Base-by-base conservation (phyloP, 768 basidiomycete species). In the Hemileccinum impolitum region DNA sequence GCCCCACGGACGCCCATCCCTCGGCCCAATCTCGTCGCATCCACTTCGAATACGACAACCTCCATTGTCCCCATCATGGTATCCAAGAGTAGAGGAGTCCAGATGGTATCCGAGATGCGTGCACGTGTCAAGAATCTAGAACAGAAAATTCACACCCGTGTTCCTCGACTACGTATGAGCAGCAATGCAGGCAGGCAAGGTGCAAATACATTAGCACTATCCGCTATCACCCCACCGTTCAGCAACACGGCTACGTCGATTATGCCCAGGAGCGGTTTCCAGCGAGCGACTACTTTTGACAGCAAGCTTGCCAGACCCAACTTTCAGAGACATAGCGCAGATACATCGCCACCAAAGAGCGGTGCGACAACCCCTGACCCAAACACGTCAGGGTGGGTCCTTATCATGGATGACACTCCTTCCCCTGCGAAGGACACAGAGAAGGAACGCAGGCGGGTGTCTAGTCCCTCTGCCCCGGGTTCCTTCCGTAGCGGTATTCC, bases 51-150 rank as follows among this genome's bases (percentile, higher is more conserved):
- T 34, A 63, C 71, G 19, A 43, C 56, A 28, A 53, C 68, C 9
- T 57, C 64, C 7, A 58, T 52, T 41, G 64, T 71, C 35, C 63
- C 65, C 8, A 56, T 75, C 46, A 77, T 78, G 3, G 69, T 79
- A 12, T 77, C 87, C 4, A 87, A 76, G 72, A 90, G 79, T 64
- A 87, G 83, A 64, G 90, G 90, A 23, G 88, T 91, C 3, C 90
- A 93, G 61, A 93, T 94, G 91, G 89, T 92, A 6, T 86, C 87
- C 19, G 91, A 93, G 64, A 90, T 94, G 86, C 81, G 91, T 36
- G 89, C 88, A 34, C 78, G 87, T 44, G 90, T 93, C 26, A 82
- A 75, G 61, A 87, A 84, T 57, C 69, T 93, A 34, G 88, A 92
- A 60, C 88, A 90, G 69, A 89, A 87, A 68, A 87, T 93, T 39